Base-by-base conservation (phyloP, 2,329 filamentous ascomycete species). In the Calonectria montana region DNA sequence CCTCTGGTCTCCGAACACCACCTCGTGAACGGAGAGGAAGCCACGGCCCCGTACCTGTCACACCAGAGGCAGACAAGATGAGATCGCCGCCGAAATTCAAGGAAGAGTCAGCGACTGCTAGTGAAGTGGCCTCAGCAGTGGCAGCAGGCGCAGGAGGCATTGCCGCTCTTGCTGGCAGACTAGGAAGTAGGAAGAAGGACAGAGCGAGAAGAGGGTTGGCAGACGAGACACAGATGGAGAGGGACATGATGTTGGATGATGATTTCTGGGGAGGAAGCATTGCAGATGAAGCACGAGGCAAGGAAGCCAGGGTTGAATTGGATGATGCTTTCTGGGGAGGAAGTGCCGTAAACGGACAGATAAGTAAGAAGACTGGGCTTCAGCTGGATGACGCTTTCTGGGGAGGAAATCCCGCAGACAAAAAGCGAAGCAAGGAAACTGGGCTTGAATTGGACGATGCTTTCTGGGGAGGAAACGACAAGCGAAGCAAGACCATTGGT, bases 201-300 rank as follows among this genome's bases (percentile, higher is more conserved):
- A 82, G 81, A 72, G 83, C 84, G 66, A 82, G 84, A 62, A 82
- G 83, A 71, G 73, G 73, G 9, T 43, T 83, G 18, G 75, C 80
- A 59, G 79, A 78, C 48, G 74, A 71, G 43, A 62, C 70, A 9
- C 70, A 63, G 3, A 39, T 67, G 35, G 67, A 74, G 16, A 70
- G 68, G 18, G 37, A 31, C 9, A 16, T 41, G 59, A n/a, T 25
- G 3, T 61, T 72, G 41, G 73, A 76, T 13, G 69, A 74, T 23
- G 72, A 80, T 35, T 84, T 82, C 53, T 83, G 80, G 82, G 81
- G 81, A 29, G 69, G 61, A 31, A 69, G 45, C 29, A 47, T 66
- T 41, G 63, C 59, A n/a, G 47, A 71, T 8, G 67, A 31, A 35
- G 63, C 67, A 59, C 27, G 25, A 13, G 41, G 27, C 37, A 66